A percentile compares a stretch with the other conserved stretches of the same genome.
Conservation (phyloP, 306 rosid genomes). For the Aeschynomene evenia region DNA sequence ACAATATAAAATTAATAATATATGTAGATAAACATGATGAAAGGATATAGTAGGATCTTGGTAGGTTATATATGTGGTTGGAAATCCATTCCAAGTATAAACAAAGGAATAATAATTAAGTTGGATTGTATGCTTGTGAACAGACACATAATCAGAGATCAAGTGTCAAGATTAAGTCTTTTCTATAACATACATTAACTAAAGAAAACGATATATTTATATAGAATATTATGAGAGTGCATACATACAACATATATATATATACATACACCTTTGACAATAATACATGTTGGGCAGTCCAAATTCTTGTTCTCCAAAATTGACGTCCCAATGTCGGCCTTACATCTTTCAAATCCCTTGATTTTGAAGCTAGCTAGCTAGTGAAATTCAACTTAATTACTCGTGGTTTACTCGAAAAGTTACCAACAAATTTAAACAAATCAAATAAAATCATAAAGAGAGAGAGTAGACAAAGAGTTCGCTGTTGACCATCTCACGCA, state of each 20-base stretch:
- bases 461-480: too few relatives aligned
- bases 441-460: too few relatives aligned
- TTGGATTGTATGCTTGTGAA: conserved; percentile 31
- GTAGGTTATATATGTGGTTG: conserved; percentile 22
- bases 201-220: background rate
- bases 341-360: background rate
- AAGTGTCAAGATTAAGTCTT: conserved; percentile 18
- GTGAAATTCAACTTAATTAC: conserved; percentile 11
- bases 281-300: conserved; percentile 32
- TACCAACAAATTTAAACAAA: background rate
- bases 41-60: background rate
- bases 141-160: conserved; percentile 38
- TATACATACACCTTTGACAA: conserved; percentile 10
- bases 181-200: background rate
- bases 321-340: conserved; percentile 37
- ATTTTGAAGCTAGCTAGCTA: background rate
- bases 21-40: background rate
- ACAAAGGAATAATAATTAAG: conserved; percentile 10
- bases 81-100: conserved; percentile 13
- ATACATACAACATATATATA: too few relatives aligned
- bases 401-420: conserved; percentile 7
- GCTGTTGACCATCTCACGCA: background rate
- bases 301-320: conserved; percentile 9
- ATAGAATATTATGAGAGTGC: too few relatives aligned
- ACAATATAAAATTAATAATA: background rate